Evolutionary conservation across 2,329 filamentous ascomycete genomes (phyloP).

Genomic region (Neonectria coccinea): DNA sequence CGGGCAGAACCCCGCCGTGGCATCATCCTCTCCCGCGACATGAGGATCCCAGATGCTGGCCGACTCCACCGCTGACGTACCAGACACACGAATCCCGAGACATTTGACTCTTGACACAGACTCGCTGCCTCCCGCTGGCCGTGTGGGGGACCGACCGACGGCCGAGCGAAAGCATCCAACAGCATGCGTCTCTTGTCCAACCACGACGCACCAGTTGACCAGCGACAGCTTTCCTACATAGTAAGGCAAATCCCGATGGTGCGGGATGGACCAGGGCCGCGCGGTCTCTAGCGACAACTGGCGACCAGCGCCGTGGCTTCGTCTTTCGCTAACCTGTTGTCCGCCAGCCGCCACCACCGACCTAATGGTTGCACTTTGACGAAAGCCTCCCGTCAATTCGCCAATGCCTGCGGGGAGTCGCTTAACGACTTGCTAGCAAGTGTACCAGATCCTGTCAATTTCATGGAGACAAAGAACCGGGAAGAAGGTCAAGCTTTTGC

Average conservation of each 20-base stretch:
- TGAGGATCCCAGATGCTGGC: slow-evolving; percentile 26
- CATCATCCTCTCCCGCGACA: slow-evolving; percentile 7
- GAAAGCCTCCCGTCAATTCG: background rate
- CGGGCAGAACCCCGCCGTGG: slow-evolving; percentile 9
- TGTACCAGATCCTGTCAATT: background rate
- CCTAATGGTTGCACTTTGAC: background rate
- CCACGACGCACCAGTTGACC: background rate
- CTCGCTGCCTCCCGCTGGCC: background rate
- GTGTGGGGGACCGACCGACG: slow-evolving; percentile 1
- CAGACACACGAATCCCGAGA: slow-evolving; percentile 24
- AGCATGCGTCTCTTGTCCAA: background rate
- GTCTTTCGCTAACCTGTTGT: background rate
- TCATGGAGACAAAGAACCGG: background rate
- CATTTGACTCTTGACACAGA: slow-evolving; percentile 17
- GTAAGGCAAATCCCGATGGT: slow-evolving; percentile 12
- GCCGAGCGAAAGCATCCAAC: slow-evolving; percentile 1
- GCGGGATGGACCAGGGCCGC: slow-evolving; percentile 4
- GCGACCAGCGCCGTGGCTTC: background rate
- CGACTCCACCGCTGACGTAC: slow-evolving; percentile 31
- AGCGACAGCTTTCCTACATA: background rate
- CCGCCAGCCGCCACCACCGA: background rate
- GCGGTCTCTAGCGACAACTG: slow-evolving; percentile 7
- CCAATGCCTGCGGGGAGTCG: background rate
- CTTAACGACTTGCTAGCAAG: background rate
- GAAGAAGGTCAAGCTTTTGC: background rate